Percentiles rank a stretch among this genome's conserved stretches.
These are phyloP conservation scores for Lithospermum erythrorhizon DNA, from an alignment of 257 asterid species.

Conservation along the genomic window DNA sequence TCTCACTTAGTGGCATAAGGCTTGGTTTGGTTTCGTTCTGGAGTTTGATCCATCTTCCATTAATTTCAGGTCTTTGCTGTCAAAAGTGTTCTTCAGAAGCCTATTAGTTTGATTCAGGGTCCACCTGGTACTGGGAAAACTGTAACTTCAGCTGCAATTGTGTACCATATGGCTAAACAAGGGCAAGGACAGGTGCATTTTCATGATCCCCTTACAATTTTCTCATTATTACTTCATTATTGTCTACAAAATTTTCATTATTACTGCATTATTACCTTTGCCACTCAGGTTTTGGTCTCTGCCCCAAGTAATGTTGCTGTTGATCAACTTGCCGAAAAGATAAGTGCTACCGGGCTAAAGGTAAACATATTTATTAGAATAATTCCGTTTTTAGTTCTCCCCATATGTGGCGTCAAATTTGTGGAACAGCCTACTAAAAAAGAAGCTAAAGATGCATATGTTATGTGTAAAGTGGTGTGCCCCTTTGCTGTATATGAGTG, in stretches of 20 bases:
- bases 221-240: not conserved
- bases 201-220: not conserved
- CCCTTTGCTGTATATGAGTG: no score
- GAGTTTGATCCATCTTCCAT: conserved; percentile 3
- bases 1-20: no score
- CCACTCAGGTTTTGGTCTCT: conserved; percentile 81
- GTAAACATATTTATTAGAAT: conserved; percentile 25
- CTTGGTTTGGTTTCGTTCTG: no score
- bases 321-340: conserved; percentile 97
- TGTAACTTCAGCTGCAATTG: conserved; percentile 96
- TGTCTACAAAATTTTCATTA: conserved; percentile 11
- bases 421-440: not conserved
- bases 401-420: conserved; percentile 2
- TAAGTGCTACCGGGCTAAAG: conserved; percentile 97
- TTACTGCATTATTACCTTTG: not conserved
- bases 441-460: not conserved
- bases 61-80: conserved; percentile 77
- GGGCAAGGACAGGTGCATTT: conserved; percentile 87
- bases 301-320: conserved; percentile 99
- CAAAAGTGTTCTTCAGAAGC: conserved; percentile 96
- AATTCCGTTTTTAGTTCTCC: conserved; percentile 1
- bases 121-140: conserved; percentile 99
- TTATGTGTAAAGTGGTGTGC: not conserved
- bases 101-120: conserved; percentile 93
- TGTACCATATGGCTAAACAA: conserved; percentile 99